A percentile compares a stretch with the other conserved stretches of the same genome.
These are phyloP conservation scores for Aspergillus homomorphus DNA, from an alignment of 495 filamentous ascomycete species.

Conservation along the genomic window DNA sequence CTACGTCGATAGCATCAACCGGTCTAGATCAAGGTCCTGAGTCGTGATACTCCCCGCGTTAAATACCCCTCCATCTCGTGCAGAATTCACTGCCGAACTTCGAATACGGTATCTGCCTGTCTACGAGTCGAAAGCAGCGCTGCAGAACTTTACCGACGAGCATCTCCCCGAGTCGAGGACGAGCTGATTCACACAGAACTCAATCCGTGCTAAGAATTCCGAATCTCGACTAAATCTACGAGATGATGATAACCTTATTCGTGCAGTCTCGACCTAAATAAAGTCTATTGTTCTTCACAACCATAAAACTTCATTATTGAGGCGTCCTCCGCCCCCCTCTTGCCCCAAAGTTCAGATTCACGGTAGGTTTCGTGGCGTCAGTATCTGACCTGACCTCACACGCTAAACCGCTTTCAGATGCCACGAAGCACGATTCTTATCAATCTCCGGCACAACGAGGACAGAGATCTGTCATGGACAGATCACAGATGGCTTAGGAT, in stretches of 20 bases:
- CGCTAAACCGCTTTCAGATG: background rate
- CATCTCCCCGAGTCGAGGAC: background rate
- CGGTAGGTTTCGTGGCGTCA: background rate
- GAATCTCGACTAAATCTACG: too few species aligned
- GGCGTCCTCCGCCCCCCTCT: background rate
- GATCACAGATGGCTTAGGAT: background rate
- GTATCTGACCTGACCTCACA: background rate
- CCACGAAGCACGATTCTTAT: background rate
- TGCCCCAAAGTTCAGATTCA: background rate
- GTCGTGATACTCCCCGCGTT: background rate
- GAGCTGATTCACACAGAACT: background rate
- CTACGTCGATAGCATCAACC: too few species aligned
- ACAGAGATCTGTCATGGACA: background rate
- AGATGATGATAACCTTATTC: background rate
- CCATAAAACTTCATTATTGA: background rate
- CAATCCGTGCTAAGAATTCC: background rate
- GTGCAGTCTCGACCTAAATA: background rate
- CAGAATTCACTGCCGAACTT: background rate
- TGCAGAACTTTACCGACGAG: background rate
- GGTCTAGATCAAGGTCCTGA: background rate
- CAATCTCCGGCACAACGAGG: background rate
- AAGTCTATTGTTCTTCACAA: background rate
- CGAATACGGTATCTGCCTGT: background rate
- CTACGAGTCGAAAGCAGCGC: background rate
- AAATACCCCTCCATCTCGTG: background rate